Percentiles rank a stretch among this genome's conserved stretches.
Conservation (phyloP, 2,329 filamentous ascomycete species). For the Amauroascus niger region DNA sequence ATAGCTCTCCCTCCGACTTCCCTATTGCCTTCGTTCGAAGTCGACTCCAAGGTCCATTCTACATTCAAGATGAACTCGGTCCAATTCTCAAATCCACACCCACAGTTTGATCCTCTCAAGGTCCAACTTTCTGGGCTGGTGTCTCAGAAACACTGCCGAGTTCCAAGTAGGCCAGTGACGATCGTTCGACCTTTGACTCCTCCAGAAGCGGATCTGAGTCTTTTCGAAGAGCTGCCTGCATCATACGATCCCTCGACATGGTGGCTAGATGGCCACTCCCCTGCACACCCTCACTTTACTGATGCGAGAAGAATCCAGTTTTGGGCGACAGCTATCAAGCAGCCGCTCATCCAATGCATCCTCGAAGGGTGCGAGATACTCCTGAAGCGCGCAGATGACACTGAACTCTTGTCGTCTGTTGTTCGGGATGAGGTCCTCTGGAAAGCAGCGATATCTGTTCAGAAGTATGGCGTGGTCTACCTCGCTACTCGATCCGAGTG, state of each 20-base stretch:
- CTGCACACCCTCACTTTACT: slow-evolving; percentile 7
- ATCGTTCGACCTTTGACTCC: background rate
- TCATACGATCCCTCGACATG: slow-evolving; percentile 7
- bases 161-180: background rate
- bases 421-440: slow-evolving; percentile 1
- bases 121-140: background rate
- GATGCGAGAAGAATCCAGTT: slow-evolving; percentile 1
- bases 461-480: slow-evolving; percentile 9
- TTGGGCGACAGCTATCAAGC: slow-evolving; percentile 2
- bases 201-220: background rate
- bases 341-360: slow-evolving; percentile 5
- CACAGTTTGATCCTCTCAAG: background rate
- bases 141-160: background rate
- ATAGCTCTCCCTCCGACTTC: background rate
- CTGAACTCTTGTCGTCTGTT: background rate
- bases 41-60: background rate
- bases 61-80: background rate
- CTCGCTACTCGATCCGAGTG: slow-evolving; percentile 10
- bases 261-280: slow-evolving; percentile 8
- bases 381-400: background rate
- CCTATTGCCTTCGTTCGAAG: background rate
- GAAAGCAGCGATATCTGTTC: slow-evolving; percentile 2
- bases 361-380: slow-evolving; percentile 7
- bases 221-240: background rate
- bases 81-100: background rate